These are phyloP conservation scores for Citrus medica DNA, from an alignment of 345 rosid genomes.

Conservation along the genomic window DNA sequence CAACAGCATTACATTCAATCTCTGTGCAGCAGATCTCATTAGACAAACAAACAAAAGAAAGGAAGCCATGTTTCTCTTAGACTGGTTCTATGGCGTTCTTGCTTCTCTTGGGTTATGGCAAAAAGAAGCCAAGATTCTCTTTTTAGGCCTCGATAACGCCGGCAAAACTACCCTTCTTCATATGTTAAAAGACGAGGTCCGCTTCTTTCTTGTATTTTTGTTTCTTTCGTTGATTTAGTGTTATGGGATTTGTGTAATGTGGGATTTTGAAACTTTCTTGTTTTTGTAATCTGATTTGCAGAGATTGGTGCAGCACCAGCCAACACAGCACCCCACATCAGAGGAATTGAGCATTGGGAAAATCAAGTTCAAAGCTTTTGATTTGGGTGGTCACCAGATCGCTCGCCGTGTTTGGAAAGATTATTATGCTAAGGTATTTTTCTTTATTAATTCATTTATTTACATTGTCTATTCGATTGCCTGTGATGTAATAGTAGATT, in stretches of 20 bases:
- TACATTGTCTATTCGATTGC: background rate
- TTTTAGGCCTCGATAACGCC: slow-evolving; percentile 90
- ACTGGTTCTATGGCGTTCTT: slow-evolving; percentile 87
- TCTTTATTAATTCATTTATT: background rate
- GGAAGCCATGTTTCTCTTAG: slow-evolving; percentile 60
- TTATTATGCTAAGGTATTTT: slow-evolving; percentile 62
- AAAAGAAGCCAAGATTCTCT: slow-evolving; percentile 91
- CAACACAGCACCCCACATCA: slow-evolving; percentile 72
- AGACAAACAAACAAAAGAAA: no score
- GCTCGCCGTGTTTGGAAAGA: slow-evolving; percentile 87
- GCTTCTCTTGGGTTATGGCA: slow-evolving; percentile 86
- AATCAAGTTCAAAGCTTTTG: slow-evolving; percentile 84
- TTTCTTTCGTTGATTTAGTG: background rate
- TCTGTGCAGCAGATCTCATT: background rate
- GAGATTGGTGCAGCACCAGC: slow-evolving; percentile 81
- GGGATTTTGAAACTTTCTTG: slow-evolving; percentile 14
- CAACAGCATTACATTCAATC: no score
- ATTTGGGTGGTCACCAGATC: slow-evolving; percentile 82
- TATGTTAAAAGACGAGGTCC: slow-evolving; percentile 92
- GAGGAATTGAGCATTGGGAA: slow-evolving; percentile 79
- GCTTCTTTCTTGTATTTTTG: background rate
- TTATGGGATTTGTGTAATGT: background rate
- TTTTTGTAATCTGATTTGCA: slow-evolving; percentile 19
- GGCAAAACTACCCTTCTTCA: slow-evolving; percentile 97
- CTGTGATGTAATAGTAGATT: background rate